These are phyloP conservation scores for Lotus japonicus DNA, from an alignment of 306 rosid species.

Conservation along the genomic window DNA sequence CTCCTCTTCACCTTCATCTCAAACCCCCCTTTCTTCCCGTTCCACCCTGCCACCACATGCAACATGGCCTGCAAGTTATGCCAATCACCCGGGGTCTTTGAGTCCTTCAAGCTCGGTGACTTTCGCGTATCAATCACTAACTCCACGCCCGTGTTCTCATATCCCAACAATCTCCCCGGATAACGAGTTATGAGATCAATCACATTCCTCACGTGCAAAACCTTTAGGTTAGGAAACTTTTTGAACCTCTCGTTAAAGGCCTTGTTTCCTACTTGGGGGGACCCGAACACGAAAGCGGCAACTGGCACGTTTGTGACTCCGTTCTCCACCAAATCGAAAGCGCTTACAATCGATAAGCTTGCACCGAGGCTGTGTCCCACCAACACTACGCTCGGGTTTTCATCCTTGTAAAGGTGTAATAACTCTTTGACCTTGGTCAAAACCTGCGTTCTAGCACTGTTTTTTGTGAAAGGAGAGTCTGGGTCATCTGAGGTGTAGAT, in stretches of 20 bases:
- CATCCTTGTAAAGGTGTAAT: conserved; percentile 29
- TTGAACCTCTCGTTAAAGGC: conserved; percentile 32
- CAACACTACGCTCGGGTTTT: conserved; percentile 40
- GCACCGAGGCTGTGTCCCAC: conserved; percentile 70
- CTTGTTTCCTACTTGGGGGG: conserved; percentile 38
- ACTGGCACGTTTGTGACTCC: conserved; percentile 39
- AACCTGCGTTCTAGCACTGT: conserved; percentile 46
- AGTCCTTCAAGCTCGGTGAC: conserved; percentile 46
- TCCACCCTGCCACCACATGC: conserved; percentile 79
- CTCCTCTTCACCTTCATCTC: conserved; percentile 61
- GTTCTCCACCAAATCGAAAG: conserved; percentile 56
- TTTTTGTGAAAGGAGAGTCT: conserved; percentile 40
- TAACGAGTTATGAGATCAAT: conserved; percentile 39
- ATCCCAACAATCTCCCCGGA: conserved; percentile 41
- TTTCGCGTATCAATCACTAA: conserved; percentile 46
- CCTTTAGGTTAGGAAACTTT: conserved; percentile 23
- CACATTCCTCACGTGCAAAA: conserved; percentile 43
- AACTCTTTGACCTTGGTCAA: conserved; percentile 20
- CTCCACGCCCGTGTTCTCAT: conserved; percentile 33
- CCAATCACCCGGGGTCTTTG: conserved; percentile 51
- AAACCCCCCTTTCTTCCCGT: conserved; percentile 36
- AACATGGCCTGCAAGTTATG: conserved; percentile 69
- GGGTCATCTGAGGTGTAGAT: conserved; percentile 47
- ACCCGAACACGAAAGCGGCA: conserved; percentile 47
- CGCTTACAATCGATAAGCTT: conserved; percentile 36